Percentiles rank a stretch among this genome's conserved stretches.
Evolutionary conservation across 2,329 filamentous ascomycete species (phyloP).

Genomic region (Blastomyces gilchristii): DNA sequence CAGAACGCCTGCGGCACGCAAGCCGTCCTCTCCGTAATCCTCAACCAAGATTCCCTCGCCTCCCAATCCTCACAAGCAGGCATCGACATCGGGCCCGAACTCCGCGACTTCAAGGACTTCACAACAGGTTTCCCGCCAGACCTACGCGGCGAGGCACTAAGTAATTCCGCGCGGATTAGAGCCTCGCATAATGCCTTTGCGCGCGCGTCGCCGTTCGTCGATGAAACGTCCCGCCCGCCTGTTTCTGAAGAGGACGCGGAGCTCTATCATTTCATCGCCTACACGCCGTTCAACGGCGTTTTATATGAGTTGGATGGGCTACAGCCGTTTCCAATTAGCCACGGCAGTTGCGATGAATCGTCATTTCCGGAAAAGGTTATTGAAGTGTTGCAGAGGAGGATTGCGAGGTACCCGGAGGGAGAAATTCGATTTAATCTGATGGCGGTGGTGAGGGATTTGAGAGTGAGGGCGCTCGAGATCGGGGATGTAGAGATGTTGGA

Average conservation of each 20-base stretch:
- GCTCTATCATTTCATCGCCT: conserved; percentile 96
- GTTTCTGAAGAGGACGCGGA: conserved; percentile 65
- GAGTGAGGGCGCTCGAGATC: conserved; percentile 65
- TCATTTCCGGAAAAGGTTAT: conserved; percentile 74
- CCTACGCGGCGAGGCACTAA: conserved; percentile 59
- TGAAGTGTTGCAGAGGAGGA: conserved; percentile 72
- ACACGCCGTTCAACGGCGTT: conserved; percentile 66
- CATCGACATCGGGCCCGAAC: conserved; percentile 60
- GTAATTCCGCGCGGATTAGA: conserved; percentile 60
- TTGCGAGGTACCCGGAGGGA: conserved; percentile 69
- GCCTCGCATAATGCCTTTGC: conserved; percentile 86
- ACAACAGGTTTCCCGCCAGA: conserved; percentile 72
- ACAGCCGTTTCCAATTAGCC: conserved; percentile 82
- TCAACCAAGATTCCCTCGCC: conserved; percentile 58
- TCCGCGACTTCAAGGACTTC: conserved; percentile 78
- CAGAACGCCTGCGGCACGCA: conserved; percentile 98
- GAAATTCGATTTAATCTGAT: conserved; percentile 96
- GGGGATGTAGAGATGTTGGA: conserved; percentile 71
- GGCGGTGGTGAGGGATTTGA: conserved; percentile 77
- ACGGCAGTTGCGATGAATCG: conserved; percentile 61
- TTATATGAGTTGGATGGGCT: conserved; percentile 94
- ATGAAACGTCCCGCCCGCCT: conserved; percentile 68
- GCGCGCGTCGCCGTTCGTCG: conserved; percentile 76
- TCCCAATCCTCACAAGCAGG: conserved; percentile 15
- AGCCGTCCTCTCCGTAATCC: conserved; percentile 77